Conservation (phyloP, 2,329 filamentous ascomycete species). For the Ophiostoma piceae region DNA sequence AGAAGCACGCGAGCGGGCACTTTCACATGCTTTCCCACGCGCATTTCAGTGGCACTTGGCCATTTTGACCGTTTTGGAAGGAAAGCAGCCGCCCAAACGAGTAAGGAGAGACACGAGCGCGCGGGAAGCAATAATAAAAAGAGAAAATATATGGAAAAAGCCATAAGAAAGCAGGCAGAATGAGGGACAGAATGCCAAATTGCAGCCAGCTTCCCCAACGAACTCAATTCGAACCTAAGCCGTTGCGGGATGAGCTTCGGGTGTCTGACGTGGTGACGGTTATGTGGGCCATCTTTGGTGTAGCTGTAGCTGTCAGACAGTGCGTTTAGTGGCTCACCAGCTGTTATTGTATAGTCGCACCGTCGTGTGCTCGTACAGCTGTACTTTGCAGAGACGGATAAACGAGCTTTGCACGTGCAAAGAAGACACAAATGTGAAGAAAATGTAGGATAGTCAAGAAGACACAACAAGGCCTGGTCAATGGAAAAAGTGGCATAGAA, state of each 20-base stretch:
- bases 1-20: constrained; percentile 21
- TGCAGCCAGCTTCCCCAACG: constrained; percentile 23
- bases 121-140: constrained; percentile 1
- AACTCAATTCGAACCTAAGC: constrained; percentile 23
- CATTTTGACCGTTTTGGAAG: background rate
- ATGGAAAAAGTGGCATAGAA: background rate
- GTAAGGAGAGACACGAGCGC: constrained; percentile 11
- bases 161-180: background rate
- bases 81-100: background rate
- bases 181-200: background rate
- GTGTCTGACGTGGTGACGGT: constrained; percentile 10
- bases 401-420: background rate
- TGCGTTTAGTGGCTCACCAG: no score
- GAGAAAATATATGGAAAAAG: constrained; percentile 17
- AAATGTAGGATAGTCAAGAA: background rate
- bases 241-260: constrained; percentile 20
- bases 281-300: background rate
- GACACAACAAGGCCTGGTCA: background rate
- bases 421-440: background rate
- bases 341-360: background rate
- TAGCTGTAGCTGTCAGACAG: background rate
- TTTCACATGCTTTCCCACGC: constrained; percentile 25
- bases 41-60: background rate
- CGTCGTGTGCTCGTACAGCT: background rate
- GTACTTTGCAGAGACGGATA: background rate